phyloP scores from a whole-genome alignment of 805 yeast species.

The Candida suzukii region DNA sequence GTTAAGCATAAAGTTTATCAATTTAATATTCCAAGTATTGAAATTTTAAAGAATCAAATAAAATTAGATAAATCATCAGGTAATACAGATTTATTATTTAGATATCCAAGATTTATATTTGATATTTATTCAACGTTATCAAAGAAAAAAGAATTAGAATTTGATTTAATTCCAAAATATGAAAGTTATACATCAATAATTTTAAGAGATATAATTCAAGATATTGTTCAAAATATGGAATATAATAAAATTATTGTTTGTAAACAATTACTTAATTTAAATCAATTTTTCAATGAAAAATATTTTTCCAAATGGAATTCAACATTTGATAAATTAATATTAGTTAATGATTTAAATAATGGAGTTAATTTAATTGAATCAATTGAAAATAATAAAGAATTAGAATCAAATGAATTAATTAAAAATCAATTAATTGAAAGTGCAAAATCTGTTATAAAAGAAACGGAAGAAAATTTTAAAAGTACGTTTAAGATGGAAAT shows the following conservation, averaged over 20 bases:
- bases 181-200: conserved; percentile 49
- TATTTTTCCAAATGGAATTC: conserved; percentile 70
- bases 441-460: conserved; percentile 30
- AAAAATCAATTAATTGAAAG: conserved; percentile 21
- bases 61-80: conserved; percentile 33
- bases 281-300: conserved; percentile 59
- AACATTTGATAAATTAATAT: conserved; percentile 60
- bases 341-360: conserved; percentile 29
- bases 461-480: conserved; percentile 28
- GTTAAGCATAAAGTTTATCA: conserved; percentile 17
- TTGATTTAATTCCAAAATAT: conserved; percentile 60
- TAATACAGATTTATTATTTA: conserved; percentile 63
- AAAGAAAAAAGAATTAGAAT: no score
- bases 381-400: conserved; percentile 19
- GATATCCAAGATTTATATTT: conserved; percentile 50
- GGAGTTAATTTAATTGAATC: conserved; percentile 29
- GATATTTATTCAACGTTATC: conserved; percentile 62
- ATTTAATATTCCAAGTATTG: conserved; percentile 27
- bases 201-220: conserved; percentile 68
- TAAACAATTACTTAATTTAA: conserved; percentile 70
- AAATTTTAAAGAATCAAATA: conserved; percentile 23
- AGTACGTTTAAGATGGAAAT: conserved; percentile 93
- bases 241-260: conserved; percentile 87
- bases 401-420: conserved; percentile 18
- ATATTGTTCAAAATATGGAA: conserved; percentile 71